Evolutionary conservation across 1,284 basidiomycete genomes (phyloP).

Genomic region (Peniophora sp.): DNA sequence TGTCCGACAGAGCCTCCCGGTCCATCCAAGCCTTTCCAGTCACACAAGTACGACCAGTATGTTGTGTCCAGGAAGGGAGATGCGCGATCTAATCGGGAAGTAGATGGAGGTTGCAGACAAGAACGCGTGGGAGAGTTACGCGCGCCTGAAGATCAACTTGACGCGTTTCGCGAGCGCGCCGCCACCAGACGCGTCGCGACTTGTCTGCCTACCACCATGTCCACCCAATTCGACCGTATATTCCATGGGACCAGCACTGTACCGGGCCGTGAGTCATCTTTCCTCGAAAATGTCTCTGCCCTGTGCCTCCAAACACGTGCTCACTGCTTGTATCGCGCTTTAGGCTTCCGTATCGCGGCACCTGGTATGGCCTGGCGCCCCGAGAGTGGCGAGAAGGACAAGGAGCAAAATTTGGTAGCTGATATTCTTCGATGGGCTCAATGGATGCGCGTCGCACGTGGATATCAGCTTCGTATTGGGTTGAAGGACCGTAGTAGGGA

Average conservation of each 20-base stretch:
- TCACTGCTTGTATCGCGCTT: neutral
- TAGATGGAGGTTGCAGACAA: neutral
- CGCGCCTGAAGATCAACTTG: too few species aligned
- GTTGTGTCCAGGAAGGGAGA: neutral
- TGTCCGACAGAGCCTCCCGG: constrained; percentile 56
- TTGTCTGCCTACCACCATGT: constrained; percentile 30
- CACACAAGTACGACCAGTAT: neutral
- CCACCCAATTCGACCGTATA: constrained; percentile 77
- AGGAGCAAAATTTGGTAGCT: constrained; percentile 59
- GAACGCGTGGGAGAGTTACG: neutral
- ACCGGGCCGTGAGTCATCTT: constrained; percentile 64
- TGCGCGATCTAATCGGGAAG: neutral
- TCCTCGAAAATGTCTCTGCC: neutral
- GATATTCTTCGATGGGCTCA: constrained; percentile 80
- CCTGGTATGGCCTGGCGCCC: constrained; percentile 93
- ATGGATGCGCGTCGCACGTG: constrained; percentile 89
- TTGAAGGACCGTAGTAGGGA: constrained; percentile 71
- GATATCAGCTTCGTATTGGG: constrained; percentile 84
- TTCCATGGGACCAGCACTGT: constrained; percentile 70
- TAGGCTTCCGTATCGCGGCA: constrained; percentile 83
- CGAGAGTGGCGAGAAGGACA: constrained; percentile 45
- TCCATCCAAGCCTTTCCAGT: constrained; percentile 28
- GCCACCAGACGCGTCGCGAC: constrained; percentile 4
- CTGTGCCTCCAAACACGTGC: constrained; percentile 2
- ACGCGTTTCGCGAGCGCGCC: neutral